Evolutionary conservation across 2,329 filamentous ascomycete species (phyloP), one percentile per base, ranked within the genome.

Genomic region (Neopestalotiopsis rosae): DNA sequence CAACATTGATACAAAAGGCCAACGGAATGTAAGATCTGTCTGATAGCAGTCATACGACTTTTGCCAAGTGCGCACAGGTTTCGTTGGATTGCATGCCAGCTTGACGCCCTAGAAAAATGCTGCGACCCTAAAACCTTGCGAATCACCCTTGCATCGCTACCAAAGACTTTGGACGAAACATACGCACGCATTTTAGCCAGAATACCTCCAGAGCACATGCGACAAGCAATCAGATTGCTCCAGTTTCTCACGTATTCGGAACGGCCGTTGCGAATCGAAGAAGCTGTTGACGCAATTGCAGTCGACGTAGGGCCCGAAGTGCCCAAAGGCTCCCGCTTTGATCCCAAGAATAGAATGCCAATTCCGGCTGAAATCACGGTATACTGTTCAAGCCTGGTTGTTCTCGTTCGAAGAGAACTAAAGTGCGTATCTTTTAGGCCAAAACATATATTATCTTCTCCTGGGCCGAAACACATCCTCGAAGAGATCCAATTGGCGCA

Each of bases 211-310:
- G 20, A 67, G 9, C 10, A 68, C 30, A 13, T 12, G 1, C 38
- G 38, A 4, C 12, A 67, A 2, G 59, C 72, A 3, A 73, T 2
- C 9, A 69, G 72, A n/a, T 38, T 73, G 14, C 38, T 74, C 10
- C 72, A 72, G 57, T 69, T 72, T 10, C 70, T 80, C 5, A 62
- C 71, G 7, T 77, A 69, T 67, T 76, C 76, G 1, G n/a, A 67
- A 30, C 65, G 71, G 20, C 77, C 76, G 2, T 65, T 80, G n/a
- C 45, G 34, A 9, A 45, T 81, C 17, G 61, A 69, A 17, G 76
- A 80, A 67, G 40, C 76, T 1, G 72, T 74, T 28, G 75, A 81
- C 58, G 70, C 69, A 62, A 67, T 79, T 30, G 75, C 74, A 30
- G 74, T 79, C 40, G 24, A 30, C 1, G 1, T 32, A 0, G 40